phyloP scores from a whole-genome alignment of 495 filamentous ascomycete genomes.

The Neurospora cerealis region DNA sequence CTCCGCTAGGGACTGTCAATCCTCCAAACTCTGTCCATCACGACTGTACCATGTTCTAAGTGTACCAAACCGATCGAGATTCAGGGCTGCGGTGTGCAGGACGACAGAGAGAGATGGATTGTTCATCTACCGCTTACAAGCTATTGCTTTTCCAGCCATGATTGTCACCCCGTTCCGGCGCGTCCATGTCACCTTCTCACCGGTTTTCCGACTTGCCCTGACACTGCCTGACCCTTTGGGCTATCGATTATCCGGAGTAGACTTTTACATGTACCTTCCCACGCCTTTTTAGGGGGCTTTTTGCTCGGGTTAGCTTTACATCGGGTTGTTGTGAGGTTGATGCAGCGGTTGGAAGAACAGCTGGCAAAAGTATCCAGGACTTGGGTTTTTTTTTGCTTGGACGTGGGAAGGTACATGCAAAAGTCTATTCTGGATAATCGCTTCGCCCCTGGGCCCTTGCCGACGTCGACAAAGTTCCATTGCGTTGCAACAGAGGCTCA shows the following conservation, averaged over 20 bases:
- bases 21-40: not conserved
- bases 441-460: not conserved
- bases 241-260: too few relatives aligned
- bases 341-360: too few relatives aligned
- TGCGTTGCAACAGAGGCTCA: not conserved
- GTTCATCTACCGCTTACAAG: not conserved
- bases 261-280: too few relatives aligned
- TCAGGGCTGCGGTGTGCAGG: not conserved
- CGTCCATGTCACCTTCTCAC: not conserved
- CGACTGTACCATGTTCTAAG: not conserved
- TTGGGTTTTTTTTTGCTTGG: too few relatives aligned
- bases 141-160: not conserved
- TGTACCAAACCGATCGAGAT: not conserved
- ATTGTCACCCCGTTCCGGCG: not conserved
- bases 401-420: too few relatives aligned
- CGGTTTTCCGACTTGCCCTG: not conserved
- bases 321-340: too few relatives aligned
- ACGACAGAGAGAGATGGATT: not conserved
- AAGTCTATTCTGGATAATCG: too few relatives aligned
- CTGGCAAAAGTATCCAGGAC: too few relatives aligned
- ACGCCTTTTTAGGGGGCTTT: too few relatives aligned
- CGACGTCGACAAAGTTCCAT: not conserved
- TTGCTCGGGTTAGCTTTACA: too few relatives aligned
- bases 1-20: not conserved
- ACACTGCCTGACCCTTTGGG: not conserved